Conservation (phyloP, 352 stramenopile species). For the Aphanomyces stellatus region DNA sequence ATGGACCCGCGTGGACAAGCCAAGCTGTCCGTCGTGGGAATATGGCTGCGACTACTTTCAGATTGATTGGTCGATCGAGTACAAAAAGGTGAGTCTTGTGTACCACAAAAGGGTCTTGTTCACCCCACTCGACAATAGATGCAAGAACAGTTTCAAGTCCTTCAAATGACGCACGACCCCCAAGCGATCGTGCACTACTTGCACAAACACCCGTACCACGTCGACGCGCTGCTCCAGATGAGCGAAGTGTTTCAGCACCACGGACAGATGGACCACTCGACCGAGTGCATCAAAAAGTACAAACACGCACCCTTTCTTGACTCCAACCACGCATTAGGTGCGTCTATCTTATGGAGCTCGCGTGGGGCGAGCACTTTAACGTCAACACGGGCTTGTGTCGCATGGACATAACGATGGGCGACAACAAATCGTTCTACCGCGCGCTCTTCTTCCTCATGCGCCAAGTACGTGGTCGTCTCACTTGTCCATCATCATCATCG, state of each 20-base stretch:
- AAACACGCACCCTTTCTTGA: too few relatives aligned
- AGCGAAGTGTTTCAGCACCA: slow-evolving; percentile 84
- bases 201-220: slow-evolving; percentile 76
- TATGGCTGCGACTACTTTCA: slow-evolving; percentile 71
- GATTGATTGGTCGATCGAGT: slow-evolving; percentile 78
- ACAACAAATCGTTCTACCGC: slow-evolving; percentile 70
- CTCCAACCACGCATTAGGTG: slow-evolving; percentile 32
- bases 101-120: background rate
- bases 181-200: slow-evolving; percentile 76
- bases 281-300: slow-evolving; percentile 66
- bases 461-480: slow-evolving; percentile 31
- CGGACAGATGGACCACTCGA: slow-evolving; percentile 76
- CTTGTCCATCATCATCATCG: background rate
- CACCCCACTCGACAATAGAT: slow-evolving; percentile 26
- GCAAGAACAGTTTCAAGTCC: slow-evolving; percentile 73
- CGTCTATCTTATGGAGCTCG: slow-evolving; percentile 74
- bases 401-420: slow-evolving; percentile 70
- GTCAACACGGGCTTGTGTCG: slow-evolving; percentile 69
- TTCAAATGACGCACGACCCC: slow-evolving; percentile 75
- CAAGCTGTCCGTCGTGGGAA: slow-evolving; percentile 52
- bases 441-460: slow-evolving; percentile 77
- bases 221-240: slow-evolving; percentile 79
- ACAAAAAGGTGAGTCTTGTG: slow-evolving; percentile 71
- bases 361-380: slow-evolving; percentile 77
- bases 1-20: slow-evolving; percentile 76